Evolutionary conservation across 2,329 filamentous ascomycete species (phyloP).

Genomic region (Albophoma yamanashiensis): DNA sequence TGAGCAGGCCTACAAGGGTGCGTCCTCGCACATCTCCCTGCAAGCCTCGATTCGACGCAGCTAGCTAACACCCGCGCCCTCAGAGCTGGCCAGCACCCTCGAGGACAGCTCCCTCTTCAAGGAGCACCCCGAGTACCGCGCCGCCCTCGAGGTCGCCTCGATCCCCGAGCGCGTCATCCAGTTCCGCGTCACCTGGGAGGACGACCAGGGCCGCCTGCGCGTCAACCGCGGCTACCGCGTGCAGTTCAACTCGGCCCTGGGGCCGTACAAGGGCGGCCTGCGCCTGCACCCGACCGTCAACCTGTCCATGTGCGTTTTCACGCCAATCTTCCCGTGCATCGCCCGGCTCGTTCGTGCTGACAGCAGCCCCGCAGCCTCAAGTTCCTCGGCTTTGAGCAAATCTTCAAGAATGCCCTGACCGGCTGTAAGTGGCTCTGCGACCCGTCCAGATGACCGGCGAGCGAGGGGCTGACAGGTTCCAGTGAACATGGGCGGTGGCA

Average conservation of each 20-base stretch:
- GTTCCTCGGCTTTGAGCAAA: slow-evolving; percentile 98
- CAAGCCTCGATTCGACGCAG: neutral
- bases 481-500: slow-evolving; percentile 80
- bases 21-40: slow-evolving; percentile 13
- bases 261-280: slow-evolving; percentile 96
- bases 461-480: slow-evolving; percentile 1
- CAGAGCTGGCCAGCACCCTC: slow-evolving; percentile 90
- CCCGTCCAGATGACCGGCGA: neutral
- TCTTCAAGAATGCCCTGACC: slow-evolving; percentile 98
- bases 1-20: slow-evolving; percentile 95
- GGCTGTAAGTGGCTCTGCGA: slow-evolving; percentile 52
- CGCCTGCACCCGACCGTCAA: slow-evolving; percentile 88
- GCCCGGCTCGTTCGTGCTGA: neutral
- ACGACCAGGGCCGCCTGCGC: slow-evolving; percentile 80
- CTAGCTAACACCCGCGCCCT: slow-evolving; percentile 5
- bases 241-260: slow-evolving; percentile 96
- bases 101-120: slow-evolving; percentile 89
- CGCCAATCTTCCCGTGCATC: too few relatives aligned
- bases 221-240: slow-evolving; percentile 94
- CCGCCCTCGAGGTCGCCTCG: slow-evolving; percentile 75
- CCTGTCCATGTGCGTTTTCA: slow-evolving; percentile 43
- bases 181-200: slow-evolving; percentile 95
- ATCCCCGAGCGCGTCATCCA: slow-evolving; percentile 94
- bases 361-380: slow-evolving; percentile 51
- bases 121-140: slow-evolving; percentile 90